A percentile compares a stretch with the other conserved stretches of the same genome.
These are phyloP conservation scores for Linnemannia exigua DNA, from an alignment of 192 early-diverging fungal species.

Conservation along the genomic window DNA sequence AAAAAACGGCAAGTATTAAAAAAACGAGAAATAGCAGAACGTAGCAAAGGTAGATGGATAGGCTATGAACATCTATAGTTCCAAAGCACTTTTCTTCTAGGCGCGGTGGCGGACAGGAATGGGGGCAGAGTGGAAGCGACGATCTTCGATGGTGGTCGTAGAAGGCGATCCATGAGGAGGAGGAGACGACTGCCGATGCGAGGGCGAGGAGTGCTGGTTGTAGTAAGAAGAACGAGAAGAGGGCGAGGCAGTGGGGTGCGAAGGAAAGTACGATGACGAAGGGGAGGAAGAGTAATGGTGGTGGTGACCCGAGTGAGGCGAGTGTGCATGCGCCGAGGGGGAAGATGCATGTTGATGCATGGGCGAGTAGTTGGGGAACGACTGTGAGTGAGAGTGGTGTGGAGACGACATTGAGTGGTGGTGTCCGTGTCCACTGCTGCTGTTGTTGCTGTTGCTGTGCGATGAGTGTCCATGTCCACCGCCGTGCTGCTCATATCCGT, in stretches of 20 bases:
- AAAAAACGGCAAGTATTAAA: neutral
- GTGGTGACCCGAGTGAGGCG: conserved; percentile 27
- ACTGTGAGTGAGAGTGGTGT: conserved; percentile 42
- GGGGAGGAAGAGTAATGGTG: conserved; percentile 48
- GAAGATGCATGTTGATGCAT: conserved; percentile 24
- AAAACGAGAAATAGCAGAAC: neutral
- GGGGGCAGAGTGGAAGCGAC: conserved; percentile 54
- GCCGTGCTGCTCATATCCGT: conserved; percentile 22
- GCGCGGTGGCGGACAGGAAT: conserved; percentile 47
- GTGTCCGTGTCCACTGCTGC: conserved; percentile 7
- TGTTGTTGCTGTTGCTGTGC: neutral
- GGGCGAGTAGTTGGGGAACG: conserved; percentile 45
- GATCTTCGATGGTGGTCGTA: conserved; percentile 27
- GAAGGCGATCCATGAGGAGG: conserved; percentile 23
- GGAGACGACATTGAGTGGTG: conserved; percentile 18
- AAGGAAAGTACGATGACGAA: conserved; percentile 34
- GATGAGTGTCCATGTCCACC: conserved; percentile 11
- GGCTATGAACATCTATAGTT: neutral
- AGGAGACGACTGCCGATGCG: neutral
- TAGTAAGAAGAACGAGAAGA: conserved; percentile 29
- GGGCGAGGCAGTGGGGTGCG: neutral
- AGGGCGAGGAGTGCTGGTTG: conserved; percentile 14
- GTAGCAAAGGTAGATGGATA: neutral
- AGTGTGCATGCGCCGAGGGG: conserved; percentile 24
- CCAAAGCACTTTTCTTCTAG: neutral